Evolutionary conservation across 805 yeast species (phyloP).

Genomic region (Starmerella khaoyaiensis): DNA sequence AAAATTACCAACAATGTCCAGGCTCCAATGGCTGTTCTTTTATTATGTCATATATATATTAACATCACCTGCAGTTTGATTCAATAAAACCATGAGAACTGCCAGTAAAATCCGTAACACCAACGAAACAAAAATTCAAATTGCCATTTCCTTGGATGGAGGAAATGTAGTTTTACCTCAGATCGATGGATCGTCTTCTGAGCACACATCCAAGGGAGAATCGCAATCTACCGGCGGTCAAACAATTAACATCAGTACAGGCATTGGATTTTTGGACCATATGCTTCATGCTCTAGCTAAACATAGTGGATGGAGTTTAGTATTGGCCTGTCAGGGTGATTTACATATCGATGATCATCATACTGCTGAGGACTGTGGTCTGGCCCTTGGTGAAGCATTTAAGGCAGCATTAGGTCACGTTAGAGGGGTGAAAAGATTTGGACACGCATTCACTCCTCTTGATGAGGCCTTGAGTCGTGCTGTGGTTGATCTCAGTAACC

Average conservation of each 20-base stretch:
- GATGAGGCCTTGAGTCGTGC: slow-evolving; percentile 94
- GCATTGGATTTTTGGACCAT: slow-evolving; percentile 91
- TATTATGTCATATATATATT: too few relatives aligned
- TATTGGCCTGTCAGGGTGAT: slow-evolving; percentile 86
- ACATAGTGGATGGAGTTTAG: slow-evolving; percentile 90
- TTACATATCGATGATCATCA: slow-evolving; percentile 95
- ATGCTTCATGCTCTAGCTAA: slow-evolving; percentile 96
- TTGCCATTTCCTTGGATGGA: slow-evolving; percentile 73
- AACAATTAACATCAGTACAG: slow-evolving; percentile 69
- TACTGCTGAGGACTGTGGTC: slow-evolving; percentile 89
- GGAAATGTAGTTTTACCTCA: slow-evolving; percentile 56
- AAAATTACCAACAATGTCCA: too few relatives aligned
- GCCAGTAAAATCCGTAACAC: slow-evolving; percentile 58
- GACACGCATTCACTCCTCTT: slow-evolving; percentile 84
- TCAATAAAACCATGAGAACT: too few relatives aligned
- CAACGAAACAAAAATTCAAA: slow-evolving; percentile 86
- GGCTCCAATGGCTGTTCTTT: too few relatives aligned
- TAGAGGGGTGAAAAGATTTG: slow-evolving; percentile 84
- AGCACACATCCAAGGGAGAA: slow-evolving; percentile 41
- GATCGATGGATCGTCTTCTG: slow-evolving; percentile 27
- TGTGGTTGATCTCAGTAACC: slow-evolving; percentile 85
- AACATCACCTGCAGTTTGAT: too few relatives aligned
- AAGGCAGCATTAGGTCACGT: slow-evolving; percentile 80
- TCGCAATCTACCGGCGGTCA: slow-evolving; percentile 58
- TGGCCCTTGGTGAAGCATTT: slow-evolving; percentile 81